Percentiles rank a stretch among this genome's conserved stretches.
phyloP scores from a whole-genome alignment of 495 filamentous ascomycete species.

The Lasiosphaeria ovina region DNA sequence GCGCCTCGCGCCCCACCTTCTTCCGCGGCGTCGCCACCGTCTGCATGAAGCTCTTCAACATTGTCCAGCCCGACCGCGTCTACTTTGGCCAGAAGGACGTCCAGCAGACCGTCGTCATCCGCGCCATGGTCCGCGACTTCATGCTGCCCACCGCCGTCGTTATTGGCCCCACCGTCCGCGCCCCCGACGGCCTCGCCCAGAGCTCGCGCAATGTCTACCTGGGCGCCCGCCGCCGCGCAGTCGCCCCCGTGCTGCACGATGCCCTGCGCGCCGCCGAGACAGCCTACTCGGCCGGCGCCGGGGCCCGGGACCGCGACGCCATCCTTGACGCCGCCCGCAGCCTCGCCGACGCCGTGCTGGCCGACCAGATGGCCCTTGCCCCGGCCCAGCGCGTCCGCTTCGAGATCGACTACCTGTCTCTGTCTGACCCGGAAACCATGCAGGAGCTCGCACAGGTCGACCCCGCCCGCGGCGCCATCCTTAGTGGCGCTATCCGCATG shows the following conservation, averaged over 20 bases:
- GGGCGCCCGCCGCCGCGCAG: conserved; percentile 65
- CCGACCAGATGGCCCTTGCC: conserved; percentile 61
- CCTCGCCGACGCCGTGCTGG: conserved; percentile 48
- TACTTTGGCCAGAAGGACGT: conserved; percentile 99
- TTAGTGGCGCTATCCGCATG: conserved; percentile 92
- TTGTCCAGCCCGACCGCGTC: conserved; percentile 78
- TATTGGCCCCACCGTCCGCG: conserved; percentile 72
- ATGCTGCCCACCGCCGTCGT: conserved; percentile 73
- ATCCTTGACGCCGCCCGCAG: conserved; percentile 65
- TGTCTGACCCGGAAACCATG: conserved; percentile 78
- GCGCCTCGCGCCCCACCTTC: conserved; percentile 84
- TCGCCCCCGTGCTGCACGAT: conserved; percentile 67
- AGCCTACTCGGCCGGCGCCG: conserved; percentile 50
- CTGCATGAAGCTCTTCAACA: conserved; percentile 96
- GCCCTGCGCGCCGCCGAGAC: conserved; percentile 69
- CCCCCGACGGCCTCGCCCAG: conserved; percentile 83
- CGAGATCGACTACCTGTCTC: conserved; percentile 85
- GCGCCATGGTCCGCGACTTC: conserved; percentile 83
- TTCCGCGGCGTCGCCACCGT: conserved; percentile 95
- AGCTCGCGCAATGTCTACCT: conserved; percentile 94
- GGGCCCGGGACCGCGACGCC: conserved; percentile 55
- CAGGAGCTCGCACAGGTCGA: conserved; percentile 71
- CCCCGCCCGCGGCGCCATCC: conserved; percentile 65
- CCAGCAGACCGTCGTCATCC: conserved; percentile 90
- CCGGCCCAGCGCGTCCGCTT: conserved; percentile 64